Percentiles rank a stretch among this genome's conserved stretches.
Conservation (phyloP, 345 rosid genomes). For the Durio zibethinus region DNA sequence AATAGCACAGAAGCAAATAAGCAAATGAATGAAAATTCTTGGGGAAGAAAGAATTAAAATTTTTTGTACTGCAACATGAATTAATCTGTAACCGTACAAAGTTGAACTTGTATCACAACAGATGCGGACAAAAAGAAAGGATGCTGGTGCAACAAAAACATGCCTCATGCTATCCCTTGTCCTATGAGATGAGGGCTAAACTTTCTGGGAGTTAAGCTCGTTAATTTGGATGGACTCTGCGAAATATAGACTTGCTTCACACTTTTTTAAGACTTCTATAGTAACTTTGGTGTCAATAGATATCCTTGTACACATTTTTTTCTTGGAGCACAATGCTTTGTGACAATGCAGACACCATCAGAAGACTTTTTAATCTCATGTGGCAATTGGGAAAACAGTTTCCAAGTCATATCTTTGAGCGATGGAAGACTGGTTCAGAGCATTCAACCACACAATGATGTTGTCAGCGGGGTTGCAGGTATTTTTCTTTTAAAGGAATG, state of each 20-base stretch:
- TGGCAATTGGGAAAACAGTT: slow-evolving; percentile 98
- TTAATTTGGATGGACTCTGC: neutral
- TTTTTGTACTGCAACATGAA: neutral
- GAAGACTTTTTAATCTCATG: slow-evolving; percentile 87
- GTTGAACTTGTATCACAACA: neutral
- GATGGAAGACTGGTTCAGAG: slow-evolving; percentile 96
- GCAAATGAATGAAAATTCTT: neutral
- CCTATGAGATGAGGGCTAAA: neutral
- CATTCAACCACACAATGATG: slow-evolving; percentile 90
- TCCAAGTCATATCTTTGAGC: slow-evolving; percentile 77
- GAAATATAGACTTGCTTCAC: neutral
- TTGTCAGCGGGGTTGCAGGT: slow-evolving; percentile 99
- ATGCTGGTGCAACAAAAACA: neutral
- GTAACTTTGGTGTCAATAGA: neutral
- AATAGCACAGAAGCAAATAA: neutral
- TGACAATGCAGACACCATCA: slow-evolving; percentile 59
- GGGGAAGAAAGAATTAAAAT: neutral
- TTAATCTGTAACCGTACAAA: too few species aligned
- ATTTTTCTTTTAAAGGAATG: slow-evolving; percentile 18
- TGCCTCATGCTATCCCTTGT: neutral
- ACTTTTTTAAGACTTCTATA: neutral
- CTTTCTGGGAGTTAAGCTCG: slow-evolving; percentile 7
- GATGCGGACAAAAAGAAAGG: neutral
- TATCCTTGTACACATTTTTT: neutral
- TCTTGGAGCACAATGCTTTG: slow-evolving; percentile 81